A percentile compares a stretch with the other conserved stretches of the same genome.
Evolutionary conservation across 306 rosid genomes (phyloP).

Genomic region (Oxytropis ochrocephala): DNA sequence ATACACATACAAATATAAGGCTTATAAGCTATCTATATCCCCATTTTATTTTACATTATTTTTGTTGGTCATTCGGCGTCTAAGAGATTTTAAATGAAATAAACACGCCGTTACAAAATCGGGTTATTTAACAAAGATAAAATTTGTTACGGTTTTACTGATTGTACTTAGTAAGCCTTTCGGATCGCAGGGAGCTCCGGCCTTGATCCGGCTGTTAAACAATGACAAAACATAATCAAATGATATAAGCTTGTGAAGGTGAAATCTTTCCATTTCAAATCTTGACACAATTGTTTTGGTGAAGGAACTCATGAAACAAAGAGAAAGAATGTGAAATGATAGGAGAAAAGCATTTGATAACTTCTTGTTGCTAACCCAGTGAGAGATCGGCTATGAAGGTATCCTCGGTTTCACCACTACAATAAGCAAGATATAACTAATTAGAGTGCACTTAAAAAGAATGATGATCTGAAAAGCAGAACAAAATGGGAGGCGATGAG

Average conservation of each 20-base stretch:
- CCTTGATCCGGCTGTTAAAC: slow-evolving; percentile 77
- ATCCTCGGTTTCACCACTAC: too few species aligned
- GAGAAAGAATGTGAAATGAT: neutral
- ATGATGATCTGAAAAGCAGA: neutral
- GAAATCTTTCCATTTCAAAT: neutral
- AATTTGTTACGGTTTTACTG: slow-evolving; percentile 37
- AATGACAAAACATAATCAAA: neutral
- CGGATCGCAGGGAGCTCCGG: slow-evolving; percentile 99
- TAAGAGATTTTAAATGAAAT: neutral
- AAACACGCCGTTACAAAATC: neutral
- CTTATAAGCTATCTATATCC: too few species aligned
- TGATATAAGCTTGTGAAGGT: neutral
- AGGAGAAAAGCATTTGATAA: too few species aligned
- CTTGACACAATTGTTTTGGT: neutral
- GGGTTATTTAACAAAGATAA: neutral
- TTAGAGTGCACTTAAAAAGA: neutral
- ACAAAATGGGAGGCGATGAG: neutral
- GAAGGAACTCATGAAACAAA: neutral
- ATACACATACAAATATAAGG: neutral
- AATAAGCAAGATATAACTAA: too few species aligned
- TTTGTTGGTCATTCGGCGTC: neutral
- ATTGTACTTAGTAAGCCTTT: slow-evolving; percentile 96
- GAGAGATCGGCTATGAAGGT: too few species aligned
- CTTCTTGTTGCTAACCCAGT: too few species aligned
- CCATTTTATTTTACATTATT: neutral